phyloP scores from a whole-genome alignment of 345 rosid species.

The Hypericum androsaemum region DNA sequence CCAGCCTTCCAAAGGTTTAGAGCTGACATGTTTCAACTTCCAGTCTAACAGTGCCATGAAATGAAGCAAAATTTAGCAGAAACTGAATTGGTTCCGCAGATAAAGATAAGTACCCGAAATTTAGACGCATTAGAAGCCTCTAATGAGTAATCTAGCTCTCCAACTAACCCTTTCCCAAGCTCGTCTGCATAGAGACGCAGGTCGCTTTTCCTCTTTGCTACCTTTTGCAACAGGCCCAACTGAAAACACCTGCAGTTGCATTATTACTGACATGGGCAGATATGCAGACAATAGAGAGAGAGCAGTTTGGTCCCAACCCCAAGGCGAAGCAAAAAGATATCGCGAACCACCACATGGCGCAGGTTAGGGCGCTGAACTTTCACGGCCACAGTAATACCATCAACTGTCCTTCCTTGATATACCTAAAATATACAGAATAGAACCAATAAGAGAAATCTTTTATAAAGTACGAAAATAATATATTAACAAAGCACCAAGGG shows the following conservation, averaged over 20 bases:
- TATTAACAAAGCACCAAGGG: neutral
- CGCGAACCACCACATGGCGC: slow-evolving; percentile 75
- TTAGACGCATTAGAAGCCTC: slow-evolving; percentile 85
- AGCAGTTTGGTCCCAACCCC: slow-evolving; percentile 47
- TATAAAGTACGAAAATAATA: neutral
- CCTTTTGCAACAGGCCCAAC: slow-evolving; percentile 79
- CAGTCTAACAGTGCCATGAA: neutral
- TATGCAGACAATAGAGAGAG: slow-evolving; percentile 1
- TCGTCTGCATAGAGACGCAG: slow-evolving; percentile 91
- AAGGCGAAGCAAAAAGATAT: slow-evolving; percentile 73
- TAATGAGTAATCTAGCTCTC: slow-evolving; percentile 75
- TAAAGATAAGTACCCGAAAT: slow-evolving; percentile 49
- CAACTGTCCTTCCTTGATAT: slow-evolving; percentile 59
- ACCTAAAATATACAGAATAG: slow-evolving; percentile 41
- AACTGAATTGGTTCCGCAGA: neutral
- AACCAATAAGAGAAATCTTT: slow-evolving; percentile 4
- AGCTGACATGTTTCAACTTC: too few species aligned
- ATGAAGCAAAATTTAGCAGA: slow-evolving; percentile 1
- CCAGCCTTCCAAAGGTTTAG: too few species aligned
- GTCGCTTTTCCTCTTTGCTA: slow-evolving; percentile 76
- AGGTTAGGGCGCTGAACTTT: slow-evolving; percentile 95
- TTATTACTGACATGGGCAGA: slow-evolving; percentile 15
- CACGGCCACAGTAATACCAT: slow-evolving; percentile 74
- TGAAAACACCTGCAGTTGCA: slow-evolving; percentile 24
- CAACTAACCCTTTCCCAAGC: slow-evolving; percentile 89